Conservation (phyloP, 2,329 filamentous ascomycete species). For the Colletotrichum ledebouriae region DNA sequence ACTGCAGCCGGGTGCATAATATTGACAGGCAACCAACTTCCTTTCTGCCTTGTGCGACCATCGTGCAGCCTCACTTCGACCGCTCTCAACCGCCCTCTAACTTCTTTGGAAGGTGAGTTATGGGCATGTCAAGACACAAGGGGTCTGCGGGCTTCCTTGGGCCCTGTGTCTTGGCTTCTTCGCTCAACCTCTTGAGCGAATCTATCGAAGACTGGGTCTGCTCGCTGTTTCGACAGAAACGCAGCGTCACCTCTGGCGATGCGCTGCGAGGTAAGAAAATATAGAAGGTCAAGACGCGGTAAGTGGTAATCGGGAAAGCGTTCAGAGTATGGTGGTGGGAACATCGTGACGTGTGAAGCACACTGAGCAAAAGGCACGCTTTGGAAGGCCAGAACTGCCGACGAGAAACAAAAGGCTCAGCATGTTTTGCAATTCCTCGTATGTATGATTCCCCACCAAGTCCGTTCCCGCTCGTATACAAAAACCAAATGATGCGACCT, state of each 20-base stretch:
- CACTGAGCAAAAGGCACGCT: conserved; percentile 4
- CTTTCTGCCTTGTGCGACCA: too few relatives aligned
- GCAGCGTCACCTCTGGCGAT: too few relatives aligned
- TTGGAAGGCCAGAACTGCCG: background rate
- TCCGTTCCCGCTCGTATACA: conserved; percentile 32
- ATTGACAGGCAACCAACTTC: background rate
- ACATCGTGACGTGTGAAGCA: conserved; percentile 2
- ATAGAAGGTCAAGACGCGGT: background rate
- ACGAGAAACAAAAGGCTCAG: conserved; percentile 12
- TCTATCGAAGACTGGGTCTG: too few relatives aligned
- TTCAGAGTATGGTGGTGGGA: background rate
- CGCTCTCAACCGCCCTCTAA: too few relatives aligned
- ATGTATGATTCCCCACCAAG: conserved; percentile 17
- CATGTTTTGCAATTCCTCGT: conserved; percentile 38
- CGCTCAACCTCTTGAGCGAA: too few relatives aligned
- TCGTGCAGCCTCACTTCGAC: too few relatives aligned
- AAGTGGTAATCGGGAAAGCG: background rate
- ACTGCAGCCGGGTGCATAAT: background rate
- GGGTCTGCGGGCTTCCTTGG: too few relatives aligned
- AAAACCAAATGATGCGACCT: conserved; percentile 18
- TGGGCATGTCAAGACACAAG: too few relatives aligned
- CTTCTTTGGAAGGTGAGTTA: too few relatives aligned
- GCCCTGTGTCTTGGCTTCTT: too few relatives aligned
- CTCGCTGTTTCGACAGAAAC: too few relatives aligned
- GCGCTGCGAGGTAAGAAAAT: too few relatives aligned